A percentile compares a stretch with the other conserved stretches of the same genome.
Conservation (phyloP, 352 stramenopile species). For the Thraustochytrium striatum region DNA sequence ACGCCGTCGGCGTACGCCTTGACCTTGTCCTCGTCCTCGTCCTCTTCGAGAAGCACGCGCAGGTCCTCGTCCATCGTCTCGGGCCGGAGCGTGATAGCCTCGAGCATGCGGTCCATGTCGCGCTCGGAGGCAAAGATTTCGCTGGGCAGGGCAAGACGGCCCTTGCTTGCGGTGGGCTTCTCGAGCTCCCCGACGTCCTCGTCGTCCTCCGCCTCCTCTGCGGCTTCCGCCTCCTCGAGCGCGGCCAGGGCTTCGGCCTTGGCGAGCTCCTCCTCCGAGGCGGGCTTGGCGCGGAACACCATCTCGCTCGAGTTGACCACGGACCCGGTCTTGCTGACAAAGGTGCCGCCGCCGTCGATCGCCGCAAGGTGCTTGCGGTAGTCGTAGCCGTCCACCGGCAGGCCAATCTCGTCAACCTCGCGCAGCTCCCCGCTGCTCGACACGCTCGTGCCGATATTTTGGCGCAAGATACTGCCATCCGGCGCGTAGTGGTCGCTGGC, state of each 20-base stretch:
- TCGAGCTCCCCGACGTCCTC: background rate
- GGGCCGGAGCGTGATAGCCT: constrained; percentile 42
- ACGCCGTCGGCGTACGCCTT: constrained; percentile 18
- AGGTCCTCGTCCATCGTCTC: constrained; percentile 76
- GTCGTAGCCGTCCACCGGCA: constrained; percentile 84
- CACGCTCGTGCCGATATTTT: background rate
- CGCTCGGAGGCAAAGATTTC: constrained; percentile 42
- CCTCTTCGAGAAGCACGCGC: constrained; percentile 60
- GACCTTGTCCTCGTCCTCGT: constrained; percentile 54
- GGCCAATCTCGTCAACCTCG: constrained; percentile 72
- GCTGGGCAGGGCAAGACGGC: background rate
- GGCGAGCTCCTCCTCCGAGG: background rate
- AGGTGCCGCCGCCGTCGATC: constrained; percentile 75
- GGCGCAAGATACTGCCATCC: background rate
- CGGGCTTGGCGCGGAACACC: background rate
- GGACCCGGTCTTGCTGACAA: constrained; percentile 62
- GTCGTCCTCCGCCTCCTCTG: constrained; percentile 1
- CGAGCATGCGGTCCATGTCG: constrained; percentile 42
- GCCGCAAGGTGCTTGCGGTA: constrained; percentile 81
- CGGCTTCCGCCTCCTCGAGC: constrained; percentile 9
- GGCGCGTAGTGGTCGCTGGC: background rate
- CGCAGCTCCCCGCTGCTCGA: constrained; percentile 1
- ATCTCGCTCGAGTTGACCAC: constrained; percentile 17
- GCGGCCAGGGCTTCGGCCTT: background rate
- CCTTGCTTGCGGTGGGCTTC: background rate